A percentile compares a stretch with the other conserved stretches of the same genome.
Conservation (phyloP, 1,284 basidiomycete genomes). For the Mycena citricolor region DNA sequence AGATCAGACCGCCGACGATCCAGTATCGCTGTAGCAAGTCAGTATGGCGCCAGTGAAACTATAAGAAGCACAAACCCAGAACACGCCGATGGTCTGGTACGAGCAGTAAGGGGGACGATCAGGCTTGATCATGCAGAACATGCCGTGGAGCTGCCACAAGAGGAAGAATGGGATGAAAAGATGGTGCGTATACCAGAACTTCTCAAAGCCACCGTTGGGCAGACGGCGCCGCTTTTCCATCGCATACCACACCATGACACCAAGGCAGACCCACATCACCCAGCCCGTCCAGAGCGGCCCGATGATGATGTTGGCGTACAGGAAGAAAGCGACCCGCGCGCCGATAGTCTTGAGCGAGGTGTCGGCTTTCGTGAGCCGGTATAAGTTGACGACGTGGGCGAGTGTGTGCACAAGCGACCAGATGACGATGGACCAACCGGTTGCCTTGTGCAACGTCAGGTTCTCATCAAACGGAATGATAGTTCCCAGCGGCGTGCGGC, state of each 20-base stretch:
- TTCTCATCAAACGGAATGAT: slow-evolving; percentile 90
- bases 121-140: slow-evolving; percentile 94
- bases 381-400: slow-evolving; percentile 82
- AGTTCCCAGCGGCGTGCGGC: slow-evolving; percentile 77
- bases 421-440: slow-evolving; percentile 81
- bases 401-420: slow-evolving; percentile 70
- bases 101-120: slow-evolving; percentile 84
- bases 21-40: slow-evolving; percentile 67
- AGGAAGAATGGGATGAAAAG: slow-evolving; percentile 82
- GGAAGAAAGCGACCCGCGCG: slow-evolving; percentile 62
- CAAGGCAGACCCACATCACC: slow-evolving; percentile 78
- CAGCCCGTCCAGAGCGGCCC: slow-evolving; percentile 88
- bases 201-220: slow-evolving; percentile 59
- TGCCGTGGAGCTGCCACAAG: slow-evolving; percentile 88
- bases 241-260: slow-evolving; percentile 79
- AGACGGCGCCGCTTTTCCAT: slow-evolving; percentile 73
- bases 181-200: slow-evolving; percentile 89
- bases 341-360: slow-evolving; percentile 50
- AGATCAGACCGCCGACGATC: slow-evolving; percentile 82
- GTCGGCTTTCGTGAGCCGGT: slow-evolving; percentile 60
- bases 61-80: slow-evolving; percentile 66
- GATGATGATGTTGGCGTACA: slow-evolving; percentile 75
- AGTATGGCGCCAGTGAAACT: slow-evolving; percentile 35
- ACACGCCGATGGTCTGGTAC: slow-evolving; percentile 78
- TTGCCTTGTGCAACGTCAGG: slow-evolving; percentile 84